Base-by-base conservation (phyloP, 1,284 basidiomycete genomes). In the Ustilago nuda region DNA sequence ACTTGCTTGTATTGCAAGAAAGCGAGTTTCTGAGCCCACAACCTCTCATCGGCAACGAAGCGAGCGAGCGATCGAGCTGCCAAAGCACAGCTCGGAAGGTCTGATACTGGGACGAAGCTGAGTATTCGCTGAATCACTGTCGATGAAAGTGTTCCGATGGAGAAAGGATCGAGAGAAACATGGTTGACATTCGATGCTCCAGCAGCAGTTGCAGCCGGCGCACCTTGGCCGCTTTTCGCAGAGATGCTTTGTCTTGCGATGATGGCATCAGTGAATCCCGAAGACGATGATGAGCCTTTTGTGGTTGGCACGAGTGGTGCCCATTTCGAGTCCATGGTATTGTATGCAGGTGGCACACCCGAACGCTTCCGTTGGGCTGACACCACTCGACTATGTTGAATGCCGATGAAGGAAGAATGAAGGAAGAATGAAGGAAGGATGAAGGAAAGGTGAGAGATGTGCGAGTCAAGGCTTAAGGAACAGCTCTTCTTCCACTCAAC, bases 11-110 rank as follows among this genome's bases (percentile, higher is more conserved):
- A 84, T 41, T 79, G 63, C 0, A 82, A 48, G 5, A 51, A 66
- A 4, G 62, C 61, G 2, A 77, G 50, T 46, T 76, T 72, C 9
- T 61, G 59, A 1, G 66, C 61, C 82, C 82, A 84, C n/a, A 81
- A 53, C 0, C 69, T 36, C 15, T 82, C 81, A 32, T 76, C 72
- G 1, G 79, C 75, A 30, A 82, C 78, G 35, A 78, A 76, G n/a
- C 69, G 58, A 8, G 80, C 79, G 0, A 83, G 58, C 1, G 69
- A n/a, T 19, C 78, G 32, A 15, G 69, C 70, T 17, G 76, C 61
- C 1, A 66, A 60, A 12, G 79, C 76, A 41, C 73, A 78, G 32
- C 60, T 68, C 12, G 65, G 59, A 2, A 82, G 60, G 30, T 80
- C 72, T 5, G 71, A 53, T 1, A 82, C 64, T 0, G 76, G 56